A percentile compares a stretch with the other conserved stretches of the same genome.
Conservation (phyloP, 2,329 filamentous ascomycete species). For the Zopfia rhizophila region DNA sequence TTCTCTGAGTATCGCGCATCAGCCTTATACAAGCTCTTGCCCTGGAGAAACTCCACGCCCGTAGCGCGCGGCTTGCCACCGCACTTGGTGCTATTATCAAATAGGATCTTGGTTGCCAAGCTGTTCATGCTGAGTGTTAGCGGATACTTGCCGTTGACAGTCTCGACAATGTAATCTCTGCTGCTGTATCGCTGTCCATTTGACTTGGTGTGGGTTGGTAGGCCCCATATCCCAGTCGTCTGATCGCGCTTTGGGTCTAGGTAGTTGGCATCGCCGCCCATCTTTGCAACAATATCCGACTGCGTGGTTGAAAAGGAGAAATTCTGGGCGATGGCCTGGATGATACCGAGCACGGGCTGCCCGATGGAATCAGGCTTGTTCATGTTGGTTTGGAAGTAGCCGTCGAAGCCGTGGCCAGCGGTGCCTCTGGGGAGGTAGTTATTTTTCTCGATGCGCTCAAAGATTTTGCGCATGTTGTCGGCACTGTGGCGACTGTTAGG, state of each 20-base stretch:
- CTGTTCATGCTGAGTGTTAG: conserved; percentile 46
- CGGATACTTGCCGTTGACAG: conserved; percentile 52
- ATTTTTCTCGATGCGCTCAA: conserved; percentile 63
- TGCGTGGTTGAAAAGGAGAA: conserved; percentile 60
- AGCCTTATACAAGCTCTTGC: conserved; percentile 55
- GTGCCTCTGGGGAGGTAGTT: conserved; percentile 57
- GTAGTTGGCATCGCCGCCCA: conserved; percentile 62
- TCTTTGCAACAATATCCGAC: conserved; percentile 54
- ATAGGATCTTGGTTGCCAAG: conserved; percentile 53
- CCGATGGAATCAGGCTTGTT: conserved; percentile 62
- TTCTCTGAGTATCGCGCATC: conserved; percentile 49
- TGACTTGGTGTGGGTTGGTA: conserved; percentile 65
- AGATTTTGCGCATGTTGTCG: conserved; percentile 65
- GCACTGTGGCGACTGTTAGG: conserved; percentile 18
- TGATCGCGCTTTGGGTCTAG: conserved; percentile 59
- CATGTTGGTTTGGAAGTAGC: conserved; percentile 65
- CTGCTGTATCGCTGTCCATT: conserved; percentile 61
- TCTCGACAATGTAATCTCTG: conserved; percentile 64
- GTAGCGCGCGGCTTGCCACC: conserved; percentile 53
- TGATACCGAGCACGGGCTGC: conserved; percentile 44
- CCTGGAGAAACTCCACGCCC: conserved; percentile 56
- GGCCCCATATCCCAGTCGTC: conserved; percentile 63
- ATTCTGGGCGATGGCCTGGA: conserved; percentile 38
- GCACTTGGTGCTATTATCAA: conserved; percentile 53
- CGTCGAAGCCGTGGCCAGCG: conserved; percentile 65